These are phyloP conservation scores for Syncephalis plumigaleata DNA, from an alignment of 371 early-diverging fungal genomes.

Conservation along the genomic window DNA sequence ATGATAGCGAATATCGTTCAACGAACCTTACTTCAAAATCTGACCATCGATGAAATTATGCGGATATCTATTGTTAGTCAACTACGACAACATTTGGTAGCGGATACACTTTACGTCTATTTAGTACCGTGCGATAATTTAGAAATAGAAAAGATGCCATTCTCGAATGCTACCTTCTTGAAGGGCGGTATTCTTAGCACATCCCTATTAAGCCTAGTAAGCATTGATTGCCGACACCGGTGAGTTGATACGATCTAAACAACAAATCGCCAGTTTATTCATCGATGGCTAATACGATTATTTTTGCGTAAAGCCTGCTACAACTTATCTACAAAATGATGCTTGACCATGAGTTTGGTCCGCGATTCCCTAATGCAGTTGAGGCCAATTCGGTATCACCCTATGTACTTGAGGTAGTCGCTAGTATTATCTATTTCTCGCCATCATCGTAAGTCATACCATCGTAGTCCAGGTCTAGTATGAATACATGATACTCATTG, in stretches of 20 bases:
- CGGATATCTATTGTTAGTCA: constrained; percentile 56
- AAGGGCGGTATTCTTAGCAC: constrained; percentile 51
- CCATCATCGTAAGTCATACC: constrained; percentile 8
- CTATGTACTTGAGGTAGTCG: constrained; percentile 54
- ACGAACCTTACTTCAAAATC: constrained; percentile 28
- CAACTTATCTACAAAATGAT: constrained; percentile 68
- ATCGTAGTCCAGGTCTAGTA: neutral
- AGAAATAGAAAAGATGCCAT: constrained; percentile 26
- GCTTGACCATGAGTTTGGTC: constrained; percentile 46
- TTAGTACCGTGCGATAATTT: constrained; percentile 39
- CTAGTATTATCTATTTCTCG: constrained; percentile 54
- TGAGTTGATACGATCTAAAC: too few relatives aligned
- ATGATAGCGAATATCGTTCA: constrained; percentile 24
- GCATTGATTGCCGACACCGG: constrained; percentile 49
- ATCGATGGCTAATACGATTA: neutral
- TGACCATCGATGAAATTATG: constrained; percentile 39
- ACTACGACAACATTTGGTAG: constrained; percentile 42
- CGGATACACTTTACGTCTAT: constrained; percentile 57
- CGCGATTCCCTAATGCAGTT: constrained; percentile 30
- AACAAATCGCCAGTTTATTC: neutral
- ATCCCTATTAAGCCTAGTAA: constrained; percentile 44
- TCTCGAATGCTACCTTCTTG: constrained; percentile 37
- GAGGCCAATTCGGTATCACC: constrained; percentile 53
- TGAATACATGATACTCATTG: neutral
- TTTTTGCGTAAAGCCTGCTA: constrained; percentile 21